A percentile compares a stretch with the other conserved stretches of the same genome.
phyloP scores from a whole-genome alignment of 139 green algal genomes.

The Pycnococcus provasolii region DNA sequence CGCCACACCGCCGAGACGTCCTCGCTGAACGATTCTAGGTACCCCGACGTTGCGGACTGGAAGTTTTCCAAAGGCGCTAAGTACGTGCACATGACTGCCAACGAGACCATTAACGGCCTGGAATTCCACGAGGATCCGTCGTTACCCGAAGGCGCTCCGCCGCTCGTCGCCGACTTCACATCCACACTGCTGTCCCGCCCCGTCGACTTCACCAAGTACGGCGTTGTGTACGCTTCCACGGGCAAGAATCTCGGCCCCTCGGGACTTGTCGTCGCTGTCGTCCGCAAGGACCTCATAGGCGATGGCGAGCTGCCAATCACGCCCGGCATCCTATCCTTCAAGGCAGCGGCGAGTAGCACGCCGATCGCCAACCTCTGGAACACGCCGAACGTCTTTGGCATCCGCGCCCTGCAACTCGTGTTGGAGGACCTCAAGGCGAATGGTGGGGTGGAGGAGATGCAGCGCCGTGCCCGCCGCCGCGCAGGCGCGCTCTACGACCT shows the following conservation, averaged over 20 bases:
- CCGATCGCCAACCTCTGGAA: constrained; percentile 27
- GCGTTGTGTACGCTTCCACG: constrained; percentile 34
- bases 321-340: constrained; percentile 21
- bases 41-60: neutral
- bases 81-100: constrained; percentile 71
- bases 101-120: constrained; percentile 90
- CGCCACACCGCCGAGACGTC: neutral
- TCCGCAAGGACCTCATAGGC: constrained; percentile 26
- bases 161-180: constrained; percentile 77
- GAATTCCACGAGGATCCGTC: constrained; percentile 71
- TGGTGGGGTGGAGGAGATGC: constrained; percentile 13
- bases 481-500: constrained; percentile 22
- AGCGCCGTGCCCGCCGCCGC: neutral
- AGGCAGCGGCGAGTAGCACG: constrained; percentile 2
- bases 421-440: constrained; percentile 17
- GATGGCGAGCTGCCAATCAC: constrained; percentile 19
- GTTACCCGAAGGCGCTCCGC: constrained; percentile 37
- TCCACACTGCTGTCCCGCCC: constrained; percentile 85
- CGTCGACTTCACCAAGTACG: constrained; percentile 76
- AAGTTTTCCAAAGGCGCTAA: neutral
- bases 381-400: constrained; percentile 32
- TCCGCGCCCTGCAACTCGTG: constrained; percentile 21
- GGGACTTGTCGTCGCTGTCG: constrained; percentile 31
- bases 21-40: neutral
- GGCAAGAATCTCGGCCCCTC: constrained; percentile 35